Percentiles rank a stretch among this genome's conserved stretches.
phyloP scores from a whole-genome alignment of 176 grass and related monocot genomes.

The Hordeum marinum region DNA sequence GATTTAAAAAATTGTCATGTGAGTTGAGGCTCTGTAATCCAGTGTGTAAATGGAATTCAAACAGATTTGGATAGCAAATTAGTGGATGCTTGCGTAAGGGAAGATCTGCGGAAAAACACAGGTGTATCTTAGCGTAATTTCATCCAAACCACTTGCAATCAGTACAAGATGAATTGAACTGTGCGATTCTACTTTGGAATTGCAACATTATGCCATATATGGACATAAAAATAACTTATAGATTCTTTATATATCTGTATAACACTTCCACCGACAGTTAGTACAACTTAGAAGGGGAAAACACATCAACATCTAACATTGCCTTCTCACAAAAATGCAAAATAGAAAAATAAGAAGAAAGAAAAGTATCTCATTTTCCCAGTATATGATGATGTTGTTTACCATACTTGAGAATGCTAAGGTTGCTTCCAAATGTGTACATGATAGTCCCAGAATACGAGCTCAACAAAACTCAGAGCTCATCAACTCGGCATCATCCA shows the following conservation, averaged over 20 bases:
- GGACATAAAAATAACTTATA: not conserved
- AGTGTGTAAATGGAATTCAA: not conserved
- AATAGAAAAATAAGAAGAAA: not conserved
- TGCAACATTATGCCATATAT: not conserved
- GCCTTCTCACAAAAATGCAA: not conserved
- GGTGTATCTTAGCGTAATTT: not conserved
- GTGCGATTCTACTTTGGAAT: not conserved
- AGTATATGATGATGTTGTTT: not conserved
- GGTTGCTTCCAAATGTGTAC: not conserved
- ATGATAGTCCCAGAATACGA: not conserved
- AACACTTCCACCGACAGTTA: not conserved
- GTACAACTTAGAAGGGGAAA: not conserved
- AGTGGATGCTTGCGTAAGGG: not conserved
- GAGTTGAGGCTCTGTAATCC: not conserved
- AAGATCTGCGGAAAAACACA: not conserved
- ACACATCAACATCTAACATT: not conserved
- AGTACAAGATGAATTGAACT: not conserved
- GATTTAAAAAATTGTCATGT: not conserved
- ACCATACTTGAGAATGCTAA: not conserved
- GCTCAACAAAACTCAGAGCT: slow-evolving; percentile 18
- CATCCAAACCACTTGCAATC: not conserved
- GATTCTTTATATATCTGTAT: not conserved
- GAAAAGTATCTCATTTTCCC: not conserved
- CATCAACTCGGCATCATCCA: not conserved
- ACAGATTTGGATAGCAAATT: not conserved